phyloP scores from a whole-genome alignment of 2,329 filamentous ascomycete species.

The Juglanconis juglandina region DNA sequence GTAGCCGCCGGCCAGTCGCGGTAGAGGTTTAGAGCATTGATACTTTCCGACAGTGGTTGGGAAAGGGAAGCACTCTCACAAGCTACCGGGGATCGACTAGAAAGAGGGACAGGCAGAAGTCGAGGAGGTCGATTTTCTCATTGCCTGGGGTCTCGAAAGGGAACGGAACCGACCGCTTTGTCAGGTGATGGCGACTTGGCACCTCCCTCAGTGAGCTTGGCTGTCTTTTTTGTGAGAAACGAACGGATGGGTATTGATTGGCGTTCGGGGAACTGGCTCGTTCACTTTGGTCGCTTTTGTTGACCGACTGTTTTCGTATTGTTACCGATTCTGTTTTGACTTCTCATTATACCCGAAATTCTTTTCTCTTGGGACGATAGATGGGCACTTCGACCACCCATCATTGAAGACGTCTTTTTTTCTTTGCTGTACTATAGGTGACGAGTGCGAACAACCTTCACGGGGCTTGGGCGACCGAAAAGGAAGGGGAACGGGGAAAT shows the following conservation, averaged over 20 bases:
- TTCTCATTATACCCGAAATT: constrained; percentile 12
- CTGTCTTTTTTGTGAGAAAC: neutral
- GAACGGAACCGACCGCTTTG: neutral
- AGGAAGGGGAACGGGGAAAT: neutral
- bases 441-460: neutral
- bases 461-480: neutral
- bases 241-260: constrained; percentile 5
- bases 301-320: constrained; percentile 1
- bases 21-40: constrained; percentile 18
- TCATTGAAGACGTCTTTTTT: neutral
- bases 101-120: neutral
- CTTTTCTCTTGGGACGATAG: neutral
- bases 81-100: neutral
- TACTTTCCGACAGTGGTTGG: constrained; percentile 10
- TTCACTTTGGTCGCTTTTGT: neutral
- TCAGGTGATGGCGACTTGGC: neutral
- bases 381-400: neutral
- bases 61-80: neutral
- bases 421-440: neutral
- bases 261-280: constrained; percentile 5
- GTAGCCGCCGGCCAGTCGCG: constrained; percentile 10
- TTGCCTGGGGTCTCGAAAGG: neutral
- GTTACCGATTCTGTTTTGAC: neutral
- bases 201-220: neutral
- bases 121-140: neutral